Conservation (phyloP, 2,329 filamentous ascomycete species). For the Microthyrium microscopicum region DNA sequence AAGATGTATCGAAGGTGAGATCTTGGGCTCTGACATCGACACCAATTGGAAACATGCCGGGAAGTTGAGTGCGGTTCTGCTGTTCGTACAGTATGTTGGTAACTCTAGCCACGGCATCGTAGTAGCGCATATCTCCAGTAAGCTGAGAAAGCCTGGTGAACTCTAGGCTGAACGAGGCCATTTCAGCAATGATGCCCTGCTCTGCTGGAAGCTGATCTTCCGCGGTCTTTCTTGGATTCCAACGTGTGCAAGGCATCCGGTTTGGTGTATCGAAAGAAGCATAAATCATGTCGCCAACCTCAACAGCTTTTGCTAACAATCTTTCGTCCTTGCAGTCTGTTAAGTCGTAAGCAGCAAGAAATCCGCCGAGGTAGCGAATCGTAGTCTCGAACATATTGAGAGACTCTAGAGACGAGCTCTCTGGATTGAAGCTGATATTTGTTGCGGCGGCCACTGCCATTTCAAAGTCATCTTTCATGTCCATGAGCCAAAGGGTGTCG, state of each 20-base stretch:
- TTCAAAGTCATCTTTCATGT: slow-evolving; percentile 59
- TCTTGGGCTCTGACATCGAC: slow-evolving; percentile 26
- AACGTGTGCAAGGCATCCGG: slow-evolving; percentile 73
- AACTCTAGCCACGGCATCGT: slow-evolving; percentile 75
- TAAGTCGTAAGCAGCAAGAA: slow-evolving; percentile 75
- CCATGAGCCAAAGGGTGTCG: slow-evolving; percentile 81
- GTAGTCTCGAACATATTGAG: slow-evolving; percentile 90
- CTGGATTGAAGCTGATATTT: slow-evolving; percentile 64
- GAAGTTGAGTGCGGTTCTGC: slow-evolving; percentile 53
- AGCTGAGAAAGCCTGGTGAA: slow-evolving; percentile 81
- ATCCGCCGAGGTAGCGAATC: slow-evolving; percentile 77
- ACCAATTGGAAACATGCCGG: slow-evolving; percentile 64
- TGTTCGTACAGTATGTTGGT: slow-evolving; percentile 62
- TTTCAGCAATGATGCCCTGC: slow-evolving; percentile 36
- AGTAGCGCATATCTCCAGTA: slow-evolving; percentile 67
- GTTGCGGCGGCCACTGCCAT: slow-evolving; percentile 54
- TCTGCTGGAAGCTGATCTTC: slow-evolving; percentile 13
- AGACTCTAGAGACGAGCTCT: slow-evolving; percentile 38
- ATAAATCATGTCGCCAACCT: slow-evolving; percentile 67
- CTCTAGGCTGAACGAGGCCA: slow-evolving; percentile 70
- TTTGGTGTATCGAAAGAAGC: slow-evolving; percentile 84
- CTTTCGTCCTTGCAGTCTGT: slow-evolving; percentile 52
- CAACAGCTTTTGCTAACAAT: slow-evolving; percentile 60
- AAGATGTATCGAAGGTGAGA: slow-evolving; percentile 15
- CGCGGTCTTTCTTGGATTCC: slow-evolving; percentile 43